A percentile compares a stretch with the other conserved stretches of the same genome.
Evolutionary conservation across 805 yeast species (phyloP).

Genomic region (Starmerella bombi): DNA sequence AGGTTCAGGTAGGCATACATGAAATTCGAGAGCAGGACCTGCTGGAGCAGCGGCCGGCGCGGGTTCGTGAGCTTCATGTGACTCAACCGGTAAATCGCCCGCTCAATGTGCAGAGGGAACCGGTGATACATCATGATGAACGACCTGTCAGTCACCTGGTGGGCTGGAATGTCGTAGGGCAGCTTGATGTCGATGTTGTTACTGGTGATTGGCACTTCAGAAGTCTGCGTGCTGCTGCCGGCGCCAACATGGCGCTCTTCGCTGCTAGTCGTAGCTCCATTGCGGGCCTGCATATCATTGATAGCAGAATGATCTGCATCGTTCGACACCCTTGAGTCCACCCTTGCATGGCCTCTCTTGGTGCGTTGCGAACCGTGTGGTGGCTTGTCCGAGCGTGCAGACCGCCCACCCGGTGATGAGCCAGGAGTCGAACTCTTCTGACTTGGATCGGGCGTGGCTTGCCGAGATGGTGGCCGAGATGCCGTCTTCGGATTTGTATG

Average conservation of each 20-base stretch:
- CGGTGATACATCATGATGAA: constrained; percentile 35
- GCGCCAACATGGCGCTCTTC: background rate
- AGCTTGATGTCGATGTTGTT: constrained; percentile 19
- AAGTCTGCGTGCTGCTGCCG: background rate
- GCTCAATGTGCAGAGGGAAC: constrained; percentile 86
- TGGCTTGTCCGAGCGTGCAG: too few species aligned
- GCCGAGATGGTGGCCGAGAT: too few species aligned
- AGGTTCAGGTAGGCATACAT: constrained; percentile 94
- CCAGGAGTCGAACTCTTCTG: too few species aligned
- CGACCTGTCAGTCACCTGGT: constrained; percentile 27
- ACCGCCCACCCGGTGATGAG: too few species aligned
- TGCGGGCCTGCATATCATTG: background rate
- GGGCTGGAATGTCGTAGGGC: constrained; percentile 29
- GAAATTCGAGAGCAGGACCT: constrained; percentile 83
- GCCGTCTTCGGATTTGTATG: too few species aligned
- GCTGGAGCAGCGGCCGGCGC: constrained; percentile 78
- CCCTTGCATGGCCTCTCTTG: constrained; percentile 10
- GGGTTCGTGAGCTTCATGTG: constrained; percentile 92
- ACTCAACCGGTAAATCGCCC: constrained; percentile 86
- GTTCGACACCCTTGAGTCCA: constrained; percentile 8
- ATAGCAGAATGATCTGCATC: constrained; percentile 2
- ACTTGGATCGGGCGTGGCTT: too few species aligned
- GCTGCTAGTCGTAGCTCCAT: background rate
- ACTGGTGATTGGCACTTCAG: background rate
- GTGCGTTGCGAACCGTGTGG: background rate